phyloP scores from a whole-genome alignment of 2,329 filamentous ascomycete genomes.

The Aspergillus uvarum region DNA sequence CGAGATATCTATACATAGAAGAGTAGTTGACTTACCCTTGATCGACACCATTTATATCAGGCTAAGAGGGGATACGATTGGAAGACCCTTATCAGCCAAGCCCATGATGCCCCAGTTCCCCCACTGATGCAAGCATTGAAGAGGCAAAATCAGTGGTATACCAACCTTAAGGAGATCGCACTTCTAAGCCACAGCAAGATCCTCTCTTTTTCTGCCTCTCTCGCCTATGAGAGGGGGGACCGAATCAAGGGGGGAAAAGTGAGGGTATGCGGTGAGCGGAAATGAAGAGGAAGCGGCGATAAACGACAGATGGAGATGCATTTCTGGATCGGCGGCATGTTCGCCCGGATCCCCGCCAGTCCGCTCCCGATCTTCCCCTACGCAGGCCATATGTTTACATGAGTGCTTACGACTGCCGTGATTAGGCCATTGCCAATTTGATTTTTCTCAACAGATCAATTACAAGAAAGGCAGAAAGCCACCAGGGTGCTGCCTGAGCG shows the following conservation, averaged over 20 bases:
- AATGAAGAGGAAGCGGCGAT: not conserved
- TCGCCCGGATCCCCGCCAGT: slow-evolving; percentile 27
- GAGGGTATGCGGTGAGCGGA: not conserved
- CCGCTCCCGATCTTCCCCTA: slow-evolving; percentile 18
- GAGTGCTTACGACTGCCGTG: too few species aligned
- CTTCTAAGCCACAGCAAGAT: not conserved
- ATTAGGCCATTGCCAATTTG: too few species aligned
- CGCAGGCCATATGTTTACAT: not conserved
- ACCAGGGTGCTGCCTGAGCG: not conserved
- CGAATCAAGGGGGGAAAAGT: not conserved
- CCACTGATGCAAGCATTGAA: not conserved
- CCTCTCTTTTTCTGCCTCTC: not conserved
- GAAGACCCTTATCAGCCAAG: slow-evolving; percentile 3
- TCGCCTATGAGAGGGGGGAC: not conserved
- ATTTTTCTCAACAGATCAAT: not conserved
- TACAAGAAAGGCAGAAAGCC: not conserved
- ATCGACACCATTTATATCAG: slow-evolving; percentile 8
- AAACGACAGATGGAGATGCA: not conserved
- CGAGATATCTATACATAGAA: not conserved
- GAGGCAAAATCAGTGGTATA: not conserved
- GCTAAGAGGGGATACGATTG: not conserved
- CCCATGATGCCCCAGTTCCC: not conserved
- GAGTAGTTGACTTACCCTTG: slow-evolving; percentile 11
- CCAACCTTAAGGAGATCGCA: not conserved
- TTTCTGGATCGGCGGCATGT: slow-evolving; percentile 20